These are phyloP conservation scores for Erysiphe pulchra DNA, from an alignment of 2,329 filamentous ascomycete species.

Conservation along the genomic window DNA sequence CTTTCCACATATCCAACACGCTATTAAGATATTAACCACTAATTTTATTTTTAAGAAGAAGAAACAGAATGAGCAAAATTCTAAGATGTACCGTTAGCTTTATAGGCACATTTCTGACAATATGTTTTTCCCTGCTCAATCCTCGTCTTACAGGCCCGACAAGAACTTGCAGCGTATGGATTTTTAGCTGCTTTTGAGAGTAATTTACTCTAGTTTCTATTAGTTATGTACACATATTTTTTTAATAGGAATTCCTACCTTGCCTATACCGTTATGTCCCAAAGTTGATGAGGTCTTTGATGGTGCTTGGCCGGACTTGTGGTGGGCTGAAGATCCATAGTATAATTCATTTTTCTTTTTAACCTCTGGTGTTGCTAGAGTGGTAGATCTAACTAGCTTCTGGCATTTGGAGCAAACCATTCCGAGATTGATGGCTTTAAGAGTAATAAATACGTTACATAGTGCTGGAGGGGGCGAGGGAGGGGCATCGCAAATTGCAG, in stretches of 20 bases:
- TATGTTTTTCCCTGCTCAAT: constrained; percentile 32
- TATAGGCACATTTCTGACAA: constrained; percentile 37
- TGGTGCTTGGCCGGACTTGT: constrained; percentile 15
- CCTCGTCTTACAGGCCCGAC: constrained; percentile 35
- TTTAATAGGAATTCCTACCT: constrained; percentile 17
- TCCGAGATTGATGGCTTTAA: constrained; percentile 2
- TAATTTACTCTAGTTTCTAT: constrained; percentile 28
- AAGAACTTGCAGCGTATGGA: constrained; percentile 35
- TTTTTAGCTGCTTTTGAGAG: constrained; percentile 38
- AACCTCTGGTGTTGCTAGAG: constrained; percentile 35
- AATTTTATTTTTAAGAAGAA: not conserved
- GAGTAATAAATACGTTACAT: too few species aligned
- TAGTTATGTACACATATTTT: not conserved
- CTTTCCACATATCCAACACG: constrained; percentile 38
- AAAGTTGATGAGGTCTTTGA: constrained; percentile 25
- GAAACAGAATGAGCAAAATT: not conserved
- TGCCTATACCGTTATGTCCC: constrained; percentile 30
- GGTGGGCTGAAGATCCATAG: constrained; percentile 24
- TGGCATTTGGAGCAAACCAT: constrained; percentile 43
- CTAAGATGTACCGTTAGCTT: constrained; percentile 25
- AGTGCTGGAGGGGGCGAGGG: too few species aligned
- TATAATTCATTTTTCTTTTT: constrained; percentile 44
- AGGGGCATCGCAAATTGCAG: too few species aligned
- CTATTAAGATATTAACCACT: constrained; percentile 14
- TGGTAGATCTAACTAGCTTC: constrained; percentile 31